phyloP scores from a whole-genome alignment of 1,284 basidiomycete species.

The Salmacisia buchloeana region DNA sequence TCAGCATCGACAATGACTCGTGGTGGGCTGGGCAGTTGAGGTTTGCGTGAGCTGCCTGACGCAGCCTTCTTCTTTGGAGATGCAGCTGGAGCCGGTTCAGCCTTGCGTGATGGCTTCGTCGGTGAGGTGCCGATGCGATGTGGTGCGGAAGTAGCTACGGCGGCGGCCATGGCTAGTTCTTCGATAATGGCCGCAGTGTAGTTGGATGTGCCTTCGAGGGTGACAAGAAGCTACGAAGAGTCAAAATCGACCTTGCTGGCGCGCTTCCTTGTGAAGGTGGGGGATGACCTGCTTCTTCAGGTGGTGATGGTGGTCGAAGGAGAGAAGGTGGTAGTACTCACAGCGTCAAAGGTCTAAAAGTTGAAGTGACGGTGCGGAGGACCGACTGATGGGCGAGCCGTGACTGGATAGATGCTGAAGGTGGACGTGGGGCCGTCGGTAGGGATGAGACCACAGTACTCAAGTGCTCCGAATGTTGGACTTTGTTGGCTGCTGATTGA shows the following conservation, averaged over 20 bases:
- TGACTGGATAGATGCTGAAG: too few species aligned
- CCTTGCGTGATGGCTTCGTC: constrained; percentile 2
- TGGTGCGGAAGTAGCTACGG: not conserved
- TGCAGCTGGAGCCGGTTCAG: not conserved
- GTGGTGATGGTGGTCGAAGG: too few species aligned
- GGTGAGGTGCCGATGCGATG: not conserved
- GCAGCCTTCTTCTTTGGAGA: constrained; percentile 9
- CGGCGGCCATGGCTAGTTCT: not conserved
- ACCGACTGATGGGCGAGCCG: too few species aligned
- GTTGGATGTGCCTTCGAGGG: not conserved
- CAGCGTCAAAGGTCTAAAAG: too few species aligned
- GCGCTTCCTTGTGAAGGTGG: not conserved
- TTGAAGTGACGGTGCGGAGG: too few species aligned
- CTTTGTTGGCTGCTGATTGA: too few species aligned
- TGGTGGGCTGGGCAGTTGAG: constrained; percentile 39
- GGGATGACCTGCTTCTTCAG: not conserved
- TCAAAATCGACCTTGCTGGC: constrained; percentile 6
- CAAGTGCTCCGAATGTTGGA: too few species aligned
- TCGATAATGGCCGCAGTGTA: not conserved
- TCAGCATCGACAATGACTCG: constrained; percentile 39
- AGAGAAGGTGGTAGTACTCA: too few species aligned
- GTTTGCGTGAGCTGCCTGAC: constrained; percentile 19
- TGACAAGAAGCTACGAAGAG: too few species aligned
- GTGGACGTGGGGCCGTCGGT: too few species aligned
- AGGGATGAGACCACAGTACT: too few species aligned